Evolutionary conservation across 2,329 filamentous ascomycete genomes (phyloP).

Genomic region (Plectosphaerella plurivora): DNA sequence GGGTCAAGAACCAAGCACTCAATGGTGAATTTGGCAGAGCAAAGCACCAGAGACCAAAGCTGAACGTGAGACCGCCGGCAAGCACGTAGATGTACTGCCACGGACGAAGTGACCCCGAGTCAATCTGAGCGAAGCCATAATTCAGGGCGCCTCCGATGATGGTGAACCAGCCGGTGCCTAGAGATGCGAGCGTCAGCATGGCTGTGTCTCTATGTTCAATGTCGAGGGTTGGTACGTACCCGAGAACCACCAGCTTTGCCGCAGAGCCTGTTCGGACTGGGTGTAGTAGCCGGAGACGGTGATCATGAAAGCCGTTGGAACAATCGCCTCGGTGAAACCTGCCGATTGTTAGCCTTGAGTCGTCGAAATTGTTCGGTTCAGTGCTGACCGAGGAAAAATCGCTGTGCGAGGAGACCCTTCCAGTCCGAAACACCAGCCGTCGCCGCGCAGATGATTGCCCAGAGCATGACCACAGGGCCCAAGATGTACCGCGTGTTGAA

Average conservation of each 20-base stretch:
- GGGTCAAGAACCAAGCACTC: conserved; percentile 50
- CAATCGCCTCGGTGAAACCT: conserved; percentile 39
- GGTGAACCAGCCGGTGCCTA: conserved; percentile 40
- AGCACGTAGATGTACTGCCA: conserved; percentile 54
- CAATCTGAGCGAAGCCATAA: conserved; percentile 33
- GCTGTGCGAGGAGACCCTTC: conserved; percentile 45
- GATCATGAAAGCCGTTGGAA: conserved; percentile 46
- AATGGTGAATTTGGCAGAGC: conserved; percentile 49
- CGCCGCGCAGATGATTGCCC: conserved; percentile 50
- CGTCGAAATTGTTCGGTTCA: no score
- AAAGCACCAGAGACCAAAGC: conserved; percentile 46
- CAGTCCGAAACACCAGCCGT: conserved; percentile 50
- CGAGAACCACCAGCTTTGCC: conserved; percentile 49
- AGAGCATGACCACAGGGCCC: conserved; percentile 44
- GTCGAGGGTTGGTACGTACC: no score
- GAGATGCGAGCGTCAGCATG: no score
- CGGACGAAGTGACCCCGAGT: conserved; percentile 31
- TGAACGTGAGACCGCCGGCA: conserved; percentile 41
- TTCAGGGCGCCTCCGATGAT: conserved; percentile 44
- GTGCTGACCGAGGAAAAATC: conserved; percentile 34
- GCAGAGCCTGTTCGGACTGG: conserved; percentile 41
- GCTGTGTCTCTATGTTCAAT: no score
- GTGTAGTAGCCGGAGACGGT: conserved; percentile 45
- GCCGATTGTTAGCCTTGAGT: not conserved
- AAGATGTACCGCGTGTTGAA: conserved; percentile 49